A percentile compares a stretch with the other conserved stretches of the same genome.
These are phyloP conservation scores for Nyctanthes arbortristis DNA, from an alignment of 257 asterid genomes.

Conservation along the genomic window DNA sequence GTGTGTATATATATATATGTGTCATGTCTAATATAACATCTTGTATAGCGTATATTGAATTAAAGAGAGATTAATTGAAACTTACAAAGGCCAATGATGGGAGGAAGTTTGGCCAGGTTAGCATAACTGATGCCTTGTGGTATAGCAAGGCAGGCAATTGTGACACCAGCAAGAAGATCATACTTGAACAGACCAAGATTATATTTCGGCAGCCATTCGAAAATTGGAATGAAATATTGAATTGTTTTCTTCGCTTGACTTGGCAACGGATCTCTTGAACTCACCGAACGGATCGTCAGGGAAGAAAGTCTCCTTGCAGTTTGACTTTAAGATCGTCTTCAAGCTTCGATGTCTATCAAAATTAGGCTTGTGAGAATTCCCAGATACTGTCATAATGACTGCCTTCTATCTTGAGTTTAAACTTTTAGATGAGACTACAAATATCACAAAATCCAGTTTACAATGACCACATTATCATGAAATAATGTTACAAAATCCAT, in stretches of 20 bases:
- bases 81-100: slow-evolving; percentile 83
- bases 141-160: slow-evolving; percentile 84
- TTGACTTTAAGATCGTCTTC: slow-evolving; percentile 32
- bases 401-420: neutral
- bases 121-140: slow-evolving; percentile 93
- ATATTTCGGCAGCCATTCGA: slow-evolving; percentile 67
- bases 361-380: slow-evolving; percentile 34
- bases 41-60: neutral
- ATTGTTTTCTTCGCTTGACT: slow-evolving; percentile 26
- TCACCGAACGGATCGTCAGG: slow-evolving; percentile 81
- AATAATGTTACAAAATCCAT: neutral
- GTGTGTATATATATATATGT: too few relatives aligned
- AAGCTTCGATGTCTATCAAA: slow-evolving; percentile 54
- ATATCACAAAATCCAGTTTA: neutral
- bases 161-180: slow-evolving; percentile 86
- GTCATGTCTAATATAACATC: too few relatives aligned
- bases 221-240: slow-evolving; percentile 60
- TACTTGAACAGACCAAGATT: slow-evolving; percentile 43
- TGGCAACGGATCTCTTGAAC: slow-evolving; percentile 35
- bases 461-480: neutral
- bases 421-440: neutral
- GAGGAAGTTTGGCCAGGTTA: slow-evolving; percentile 73
- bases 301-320: slow-evolving; percentile 55
- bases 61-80: neutral
- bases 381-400: slow-evolving; percentile 24